Conservation (phyloP, 2,329 filamentous ascomycete genomes). For the Hypoxylon sp. region DNA sequence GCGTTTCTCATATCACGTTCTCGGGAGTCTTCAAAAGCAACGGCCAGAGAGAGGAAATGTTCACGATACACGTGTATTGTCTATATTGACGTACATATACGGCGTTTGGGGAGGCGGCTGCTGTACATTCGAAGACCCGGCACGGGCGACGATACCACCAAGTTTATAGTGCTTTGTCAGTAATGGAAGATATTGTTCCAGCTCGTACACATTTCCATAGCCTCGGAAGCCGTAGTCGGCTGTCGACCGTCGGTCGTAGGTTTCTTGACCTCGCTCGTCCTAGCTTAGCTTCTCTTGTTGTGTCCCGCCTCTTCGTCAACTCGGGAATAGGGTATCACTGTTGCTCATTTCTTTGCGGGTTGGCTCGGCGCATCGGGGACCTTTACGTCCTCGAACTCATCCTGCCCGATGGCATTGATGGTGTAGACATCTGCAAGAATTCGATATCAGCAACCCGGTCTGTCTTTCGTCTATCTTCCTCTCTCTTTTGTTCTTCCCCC, state of each 20-base stretch:
- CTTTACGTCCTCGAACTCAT: constrained; percentile 95
- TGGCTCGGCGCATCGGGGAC: constrained; percentile 76
- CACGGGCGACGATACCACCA: constrained; percentile 41
- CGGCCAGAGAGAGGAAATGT: constrained; percentile 22
- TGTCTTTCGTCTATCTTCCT: neutral
- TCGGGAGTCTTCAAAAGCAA: constrained; percentile 18
- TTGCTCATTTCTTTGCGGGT: constrained; percentile 47
- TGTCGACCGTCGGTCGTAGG: too few relatives aligned
- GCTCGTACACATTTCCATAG: neutral
- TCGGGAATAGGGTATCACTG: neutral
- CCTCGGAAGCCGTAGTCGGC: neutral
- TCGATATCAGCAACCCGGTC: constrained; percentile 7
- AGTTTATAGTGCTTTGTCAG: constrained; percentile 29
- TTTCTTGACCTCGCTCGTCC: neutral
- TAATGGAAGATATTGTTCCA: constrained; percentile 15
- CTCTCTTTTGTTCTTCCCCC: too few relatives aligned
- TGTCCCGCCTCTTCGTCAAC: neutral
- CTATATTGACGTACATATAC: constrained; percentile 34
- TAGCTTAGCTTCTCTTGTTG: constrained; percentile 4
- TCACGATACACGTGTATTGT: constrained; percentile 37
- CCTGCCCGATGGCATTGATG: constrained; percentile 88
- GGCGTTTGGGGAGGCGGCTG: constrained; percentile 33
- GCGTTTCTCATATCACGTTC: constrained; percentile 1
- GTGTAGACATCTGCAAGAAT: constrained; percentile 61
- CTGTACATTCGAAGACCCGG: constrained; percentile 27